A percentile compares a stretch with the other conserved stretches of the same genome.
Evolutionary conservation across 345 rosid species (phyloP).

Genomic region (Eucalyptus shirleyi): DNA sequence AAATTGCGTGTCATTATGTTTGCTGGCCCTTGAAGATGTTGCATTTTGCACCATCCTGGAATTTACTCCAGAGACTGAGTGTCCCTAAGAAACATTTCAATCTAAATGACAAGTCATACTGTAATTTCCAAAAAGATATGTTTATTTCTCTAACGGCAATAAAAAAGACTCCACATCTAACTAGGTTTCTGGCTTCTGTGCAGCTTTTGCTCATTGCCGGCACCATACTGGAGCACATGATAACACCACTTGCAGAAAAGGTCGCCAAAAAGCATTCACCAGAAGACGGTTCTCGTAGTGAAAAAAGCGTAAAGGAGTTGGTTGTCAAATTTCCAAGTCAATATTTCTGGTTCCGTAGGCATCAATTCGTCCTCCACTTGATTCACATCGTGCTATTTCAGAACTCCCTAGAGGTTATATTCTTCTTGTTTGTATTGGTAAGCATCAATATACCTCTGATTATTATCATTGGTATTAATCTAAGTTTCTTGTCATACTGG

Average conservation of each 20-base stretch:
- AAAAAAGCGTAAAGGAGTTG: constrained; percentile 9
- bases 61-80: neutral
- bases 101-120: neutral
- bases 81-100: neutral
- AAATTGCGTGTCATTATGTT: neutral
- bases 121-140: neutral
- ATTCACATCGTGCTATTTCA: constrained; percentile 74
- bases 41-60: neutral
- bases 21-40: neutral
- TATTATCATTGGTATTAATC: neutral
- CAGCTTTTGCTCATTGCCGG: constrained; percentile 72
- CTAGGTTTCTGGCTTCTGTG: neutral
- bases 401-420: constrained; percentile 72
- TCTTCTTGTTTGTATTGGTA: constrained; percentile 70
- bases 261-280: constrained; percentile 35
- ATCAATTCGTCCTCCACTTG: constrained; percentile 38
- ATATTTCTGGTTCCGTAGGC: constrained; percentile 53
- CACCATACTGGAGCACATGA: constrained; percentile 63
- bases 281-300: no score
- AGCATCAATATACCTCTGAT: neutral
- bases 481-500: neutral
- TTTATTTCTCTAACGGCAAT: neutral
- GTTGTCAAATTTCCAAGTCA: constrained; percentile 55
- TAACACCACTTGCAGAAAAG: constrained; percentile 47
- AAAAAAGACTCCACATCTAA: neutral